Evolutionary conservation across 148 eudicot genomes (phyloP).

Genomic region (Vaccinium corymbosum): DNA sequence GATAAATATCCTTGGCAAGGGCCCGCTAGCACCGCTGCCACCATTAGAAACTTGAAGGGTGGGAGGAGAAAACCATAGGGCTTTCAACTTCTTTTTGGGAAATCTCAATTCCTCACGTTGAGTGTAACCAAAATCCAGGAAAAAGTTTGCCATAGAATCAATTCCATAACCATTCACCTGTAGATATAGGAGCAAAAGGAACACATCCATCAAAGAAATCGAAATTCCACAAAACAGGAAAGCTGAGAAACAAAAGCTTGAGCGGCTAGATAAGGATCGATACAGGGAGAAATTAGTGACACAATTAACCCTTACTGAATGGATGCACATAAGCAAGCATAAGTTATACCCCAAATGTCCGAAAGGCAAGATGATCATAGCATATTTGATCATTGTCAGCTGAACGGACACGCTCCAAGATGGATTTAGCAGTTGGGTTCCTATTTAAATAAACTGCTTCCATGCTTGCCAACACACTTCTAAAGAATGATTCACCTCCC

Average conservation of each 20-base stretch:
- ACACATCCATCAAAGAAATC: neutral
- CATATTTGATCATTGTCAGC: conserved; percentile 52
- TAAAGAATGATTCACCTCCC: conserved; percentile 85
- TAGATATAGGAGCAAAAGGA: neutral
- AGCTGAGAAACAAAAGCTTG: neutral
- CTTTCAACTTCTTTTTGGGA: conserved; percentile 91
- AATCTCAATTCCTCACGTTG: conserved; percentile 75
- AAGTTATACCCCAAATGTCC: conserved; percentile 82
- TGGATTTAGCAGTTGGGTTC: conserved; percentile 85
- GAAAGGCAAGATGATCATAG: conserved; percentile 91
- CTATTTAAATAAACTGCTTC: conserved; percentile 72
- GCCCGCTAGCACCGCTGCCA: conserved; percentile 71
- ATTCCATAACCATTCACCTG: conserved; percentile 86
- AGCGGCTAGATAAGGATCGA: neutral
- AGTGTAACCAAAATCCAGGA: conserved; percentile 79
- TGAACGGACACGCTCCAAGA: conserved; percentile 77
- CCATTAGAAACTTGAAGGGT: conserved; percentile 27
- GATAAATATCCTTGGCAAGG: conserved; percentile 87
- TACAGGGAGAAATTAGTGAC: neutral
- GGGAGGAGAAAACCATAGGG: conserved; percentile 92
- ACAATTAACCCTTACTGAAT: neutral
- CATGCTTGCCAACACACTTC: conserved; percentile 65
- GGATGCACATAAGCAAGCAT: neutral
- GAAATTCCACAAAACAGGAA: neutral
- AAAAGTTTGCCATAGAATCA: conserved; percentile 74